phyloP scores from a whole-genome alignment of 2,329 filamentous ascomycete species.

The Botryotinia calthae region DNA sequence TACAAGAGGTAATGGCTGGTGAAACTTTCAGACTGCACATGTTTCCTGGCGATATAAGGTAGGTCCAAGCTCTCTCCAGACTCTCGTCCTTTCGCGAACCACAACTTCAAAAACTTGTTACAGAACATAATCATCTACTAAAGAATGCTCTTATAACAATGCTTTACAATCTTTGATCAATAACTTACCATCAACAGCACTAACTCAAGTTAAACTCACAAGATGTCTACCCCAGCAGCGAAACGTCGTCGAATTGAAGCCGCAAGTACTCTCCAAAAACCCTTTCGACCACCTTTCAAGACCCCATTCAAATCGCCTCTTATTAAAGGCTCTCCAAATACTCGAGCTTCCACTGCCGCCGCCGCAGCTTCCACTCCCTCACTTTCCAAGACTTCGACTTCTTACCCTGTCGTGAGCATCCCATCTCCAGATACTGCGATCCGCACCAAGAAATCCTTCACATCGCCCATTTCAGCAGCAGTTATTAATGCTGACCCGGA shows the following conservation, averaged over 20 bases:
- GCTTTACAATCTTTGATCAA: slow-evolving; percentile 29
- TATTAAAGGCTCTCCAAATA: slow-evolving; percentile 23
- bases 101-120: neutral
- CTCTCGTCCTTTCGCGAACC: neutral
- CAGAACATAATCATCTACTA: neutral
- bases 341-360: slow-evolving; percentile 19
- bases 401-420: slow-evolving; percentile 17
- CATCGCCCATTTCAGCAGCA: slow-evolving; percentile 38
- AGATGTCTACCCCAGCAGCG: slow-evolving; percentile 50
- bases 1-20: neutral
- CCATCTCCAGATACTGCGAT: slow-evolving; percentile 14
- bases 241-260: slow-evolving; percentile 64
- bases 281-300: slow-evolving; percentile 69
- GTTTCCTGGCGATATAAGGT: neutral
- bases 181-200: slow-evolving; percentile 33
- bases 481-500: slow-evolving; percentile 37
- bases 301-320: slow-evolving; percentile 40
- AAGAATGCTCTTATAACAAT: slow-evolving; percentile 17
- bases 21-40: neutral
- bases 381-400: slow-evolving; percentile 11
- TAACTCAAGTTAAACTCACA: slow-evolving; percentile 26
- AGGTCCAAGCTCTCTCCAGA: neutral
- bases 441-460: slow-evolving; percentile 29
- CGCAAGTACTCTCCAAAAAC: slow-evolving; percentile 61
- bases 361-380: slow-evolving; percentile 15